A percentile compares a stretch with the other conserved stretches of the same genome.
Evolutionary conservation across 2,329 filamentous ascomycete species (phyloP).

Genomic region (Aspergillus uvarum): DNA sequence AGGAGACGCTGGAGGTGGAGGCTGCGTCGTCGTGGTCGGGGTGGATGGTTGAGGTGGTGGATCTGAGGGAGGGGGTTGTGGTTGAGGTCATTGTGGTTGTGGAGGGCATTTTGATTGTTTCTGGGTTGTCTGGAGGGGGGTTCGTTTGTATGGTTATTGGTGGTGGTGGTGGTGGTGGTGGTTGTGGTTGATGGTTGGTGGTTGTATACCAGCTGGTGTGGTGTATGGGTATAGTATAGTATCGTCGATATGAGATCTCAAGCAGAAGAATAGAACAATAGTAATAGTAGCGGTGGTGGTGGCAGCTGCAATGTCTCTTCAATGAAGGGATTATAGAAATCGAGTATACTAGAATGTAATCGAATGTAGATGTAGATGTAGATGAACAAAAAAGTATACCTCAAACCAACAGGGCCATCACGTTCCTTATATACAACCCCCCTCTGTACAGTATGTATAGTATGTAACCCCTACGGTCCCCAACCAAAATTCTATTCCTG

Average conservation of each 20-base stretch:
- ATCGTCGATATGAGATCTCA: neutral
- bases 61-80: neutral
- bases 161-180: neutral
- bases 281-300: too few relatives aligned
- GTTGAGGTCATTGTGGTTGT: neutral
- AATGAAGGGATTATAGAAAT: too few relatives aligned
- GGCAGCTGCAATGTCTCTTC: too few relatives aligned
- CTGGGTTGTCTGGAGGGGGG: neutral
- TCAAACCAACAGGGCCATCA: neutral
- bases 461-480: neutral
- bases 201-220: neutral
- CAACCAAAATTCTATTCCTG: neutral
- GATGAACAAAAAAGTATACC: too few relatives aligned
- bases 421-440: neutral
- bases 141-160: neutral
- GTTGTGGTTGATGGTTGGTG: too few relatives aligned
- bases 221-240: neutral
- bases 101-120: neutral
- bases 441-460: neutral
- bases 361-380: too few relatives aligned
- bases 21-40: neutral
- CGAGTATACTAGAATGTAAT: too few relatives aligned
- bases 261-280: too few relatives aligned
- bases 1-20: neutral
- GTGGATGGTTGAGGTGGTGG: neutral